Evolutionary conservation across 164 flowering plant species (phyloP), one percentile per base, ranked within the genome.

Genomic region (Buxus sempervirens): DNA sequence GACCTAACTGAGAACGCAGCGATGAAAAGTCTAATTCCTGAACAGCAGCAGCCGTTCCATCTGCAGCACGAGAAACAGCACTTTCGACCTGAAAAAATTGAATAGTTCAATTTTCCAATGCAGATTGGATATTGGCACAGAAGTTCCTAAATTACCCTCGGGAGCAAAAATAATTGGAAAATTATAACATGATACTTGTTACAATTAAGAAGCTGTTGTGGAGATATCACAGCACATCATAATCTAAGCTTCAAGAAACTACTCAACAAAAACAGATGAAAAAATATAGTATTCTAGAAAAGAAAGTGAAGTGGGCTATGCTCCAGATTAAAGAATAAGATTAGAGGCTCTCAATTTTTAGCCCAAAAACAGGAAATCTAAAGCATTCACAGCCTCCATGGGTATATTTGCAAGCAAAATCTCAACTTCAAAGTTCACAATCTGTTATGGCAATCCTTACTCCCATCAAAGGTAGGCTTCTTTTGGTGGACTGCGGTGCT

Each of bases 1-100:
- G 82, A 65, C 99, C 98, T 66, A 96, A 81, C 71, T 93, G 94
- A 63, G 98, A 78, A 61, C 93, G 90, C 42, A 96, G 80, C 59
- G 96, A 82, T 24, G 87, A 70, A 77, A 90, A 86, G 79, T 96
- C 97, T 60, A 93, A 75, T 71, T 89, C 88, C 42, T 89, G 96
- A 16, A 77, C 76, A 60, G 83, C 71, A 67, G 62, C 58, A 54
- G 85, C 77, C 64, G 80, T 81, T 65, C 86, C 93, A 81, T 86
- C 93, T 51, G 88, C 93, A 73, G 88, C 96, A 70, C 88, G 92
- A 60, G 94, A 86, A 23, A 96, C 84, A 18, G 86, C 88, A 84
- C 90, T 91, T 81, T 89, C 91, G 27, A 90, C 95, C 99, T 96
- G 77, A 9, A 66, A 60, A 69, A 60, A 45, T 32, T n/a, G n/a